A percentile compares a stretch with the other conserved stretches of the same genome.
Evolutionary conservation across 2,329 filamentous ascomycete genomes (phyloP).

Genomic region (Aphanocladium album): DNA sequence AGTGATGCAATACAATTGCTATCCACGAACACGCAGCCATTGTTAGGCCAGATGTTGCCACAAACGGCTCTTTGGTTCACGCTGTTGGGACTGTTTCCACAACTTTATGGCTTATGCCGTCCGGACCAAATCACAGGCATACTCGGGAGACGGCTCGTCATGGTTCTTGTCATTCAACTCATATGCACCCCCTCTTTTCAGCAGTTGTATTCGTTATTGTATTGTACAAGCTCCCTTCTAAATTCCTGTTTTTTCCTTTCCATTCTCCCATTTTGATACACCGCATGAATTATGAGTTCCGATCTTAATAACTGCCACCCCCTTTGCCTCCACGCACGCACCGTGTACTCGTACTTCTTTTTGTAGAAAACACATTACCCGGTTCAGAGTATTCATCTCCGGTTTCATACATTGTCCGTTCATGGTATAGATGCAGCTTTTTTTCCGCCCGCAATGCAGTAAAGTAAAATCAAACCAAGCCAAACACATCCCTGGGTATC

Average conservation of each 20-base stretch:
- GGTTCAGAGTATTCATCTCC: not conserved
- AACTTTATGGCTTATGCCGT: too few species aligned
- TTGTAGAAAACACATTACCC: constrained; percentile 12
- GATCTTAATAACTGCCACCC: not conserved
- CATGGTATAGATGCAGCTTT: constrained; percentile 15
- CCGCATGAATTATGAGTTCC: constrained; percentile 10
- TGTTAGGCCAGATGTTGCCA: too few species aligned
- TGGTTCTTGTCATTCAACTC: not conserved
- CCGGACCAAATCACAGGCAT: too few species aligned
- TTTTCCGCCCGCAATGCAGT: constrained; percentile 14
- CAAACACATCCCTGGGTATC: constrained; percentile 7
- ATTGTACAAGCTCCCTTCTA: constrained; percentile 8
- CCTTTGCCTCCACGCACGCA: not conserved
- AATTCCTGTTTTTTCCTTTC: not conserved
- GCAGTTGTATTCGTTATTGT: constrained; percentile 5
- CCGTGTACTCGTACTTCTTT: constrained; percentile 4
- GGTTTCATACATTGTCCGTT: constrained; percentile 12
- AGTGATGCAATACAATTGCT: too few species aligned
- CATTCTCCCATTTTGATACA: constrained; percentile 11
- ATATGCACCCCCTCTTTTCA: not conserved
- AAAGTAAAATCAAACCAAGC: constrained; percentile 11
- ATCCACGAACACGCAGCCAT: too few species aligned
- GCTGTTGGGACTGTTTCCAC: too few species aligned
- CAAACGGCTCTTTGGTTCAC: too few species aligned
- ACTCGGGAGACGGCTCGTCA: not conserved